A percentile compares a stretch with the other conserved stretches of the same genome.
Conservation (phyloP, 1,139 yeast species). For the Kodamaea sp. region DNA sequence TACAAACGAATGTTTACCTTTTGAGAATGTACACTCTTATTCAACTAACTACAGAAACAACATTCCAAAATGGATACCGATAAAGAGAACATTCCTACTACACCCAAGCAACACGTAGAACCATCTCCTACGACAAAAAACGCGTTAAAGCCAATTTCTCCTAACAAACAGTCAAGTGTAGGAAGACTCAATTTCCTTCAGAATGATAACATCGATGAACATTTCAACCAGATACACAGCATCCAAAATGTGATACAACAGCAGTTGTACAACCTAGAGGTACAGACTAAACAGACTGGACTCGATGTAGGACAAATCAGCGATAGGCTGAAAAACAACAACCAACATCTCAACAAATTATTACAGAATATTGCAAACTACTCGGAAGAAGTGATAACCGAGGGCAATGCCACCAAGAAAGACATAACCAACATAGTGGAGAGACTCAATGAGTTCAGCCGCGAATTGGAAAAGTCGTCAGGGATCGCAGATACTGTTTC, state of each 20-base stretch:
- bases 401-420: constrained; percentile 39
- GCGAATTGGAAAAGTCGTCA: constrained; percentile 1
- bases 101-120: constrained; percentile 6
- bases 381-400: constrained; percentile 37
- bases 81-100: constrained; percentile 10
- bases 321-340: constrained; percentile 45
- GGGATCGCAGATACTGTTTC: neutral
- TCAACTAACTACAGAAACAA: too few species aligned
- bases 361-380: constrained; percentile 34
- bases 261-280: constrained; percentile 34
- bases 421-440: constrained; percentile 28
- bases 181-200: constrained; percentile 32
- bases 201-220: constrained; percentile 34
- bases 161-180: constrained; percentile 20
- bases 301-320: constrained; percentile 40
- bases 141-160: constrained; percentile 29
- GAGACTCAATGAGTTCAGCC: constrained; percentile 13
- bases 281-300: constrained; percentile 35
- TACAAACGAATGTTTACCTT: constrained; percentile 7
- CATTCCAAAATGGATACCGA: constrained; percentile 8
- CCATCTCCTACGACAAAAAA: constrained; percentile 6
- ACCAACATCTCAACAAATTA: constrained; percentile 38
- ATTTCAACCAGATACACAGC: constrained; percentile 29
- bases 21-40: too few species aligned
- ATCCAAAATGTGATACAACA: constrained; percentile 31